These are phyloP conservation scores for Colletotrichum lupini DNA, from an alignment of 2,329 filamentous ascomycete species.

Conservation along the genomic window DNA sequence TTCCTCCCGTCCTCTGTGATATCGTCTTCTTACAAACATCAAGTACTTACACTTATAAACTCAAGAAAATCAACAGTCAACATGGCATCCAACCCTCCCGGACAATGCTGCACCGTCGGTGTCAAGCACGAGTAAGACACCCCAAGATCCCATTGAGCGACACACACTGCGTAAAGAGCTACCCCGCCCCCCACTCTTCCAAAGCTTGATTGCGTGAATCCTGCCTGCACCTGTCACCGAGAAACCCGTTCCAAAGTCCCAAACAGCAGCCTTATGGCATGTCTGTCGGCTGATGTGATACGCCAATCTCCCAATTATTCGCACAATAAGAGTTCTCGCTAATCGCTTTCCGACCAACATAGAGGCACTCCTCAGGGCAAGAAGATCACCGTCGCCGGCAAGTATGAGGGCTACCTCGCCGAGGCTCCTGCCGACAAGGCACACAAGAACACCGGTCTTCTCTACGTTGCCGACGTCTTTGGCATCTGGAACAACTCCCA, in stretches of 20 bases:
- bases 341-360: neutral
- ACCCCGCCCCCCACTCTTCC: slow-evolving; percentile 20
- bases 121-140: slow-evolving; percentile 62
- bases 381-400: slow-evolving; percentile 55
- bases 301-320: neutral
- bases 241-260: no score
- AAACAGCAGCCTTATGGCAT: neutral
- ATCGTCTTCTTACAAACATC: neutral
- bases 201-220: slow-evolving; percentile 5
- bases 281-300: neutral
- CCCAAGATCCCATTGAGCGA: neutral
- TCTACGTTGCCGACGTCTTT: slow-evolving; percentile 61
- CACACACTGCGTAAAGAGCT: neutral
- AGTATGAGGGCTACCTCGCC: slow-evolving; percentile 63
- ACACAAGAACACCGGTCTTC: slow-evolving; percentile 54
- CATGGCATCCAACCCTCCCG: slow-evolving; percentile 67
- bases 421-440: slow-evolving; percentile 53
- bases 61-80: neutral
- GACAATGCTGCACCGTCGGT: slow-evolving; percentile 63
- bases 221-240: no score
- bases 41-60: neutral
- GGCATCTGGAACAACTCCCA: slow-evolving; percentile 60
- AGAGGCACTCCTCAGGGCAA: slow-evolving; percentile 62
- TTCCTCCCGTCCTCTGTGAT: neutral
- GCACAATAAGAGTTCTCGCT: neutral